Evolutionary conservation across 2,329 filamentous ascomycete genomes (phyloP).

Genomic region (Fonsecaea pedrosoi): DNA sequence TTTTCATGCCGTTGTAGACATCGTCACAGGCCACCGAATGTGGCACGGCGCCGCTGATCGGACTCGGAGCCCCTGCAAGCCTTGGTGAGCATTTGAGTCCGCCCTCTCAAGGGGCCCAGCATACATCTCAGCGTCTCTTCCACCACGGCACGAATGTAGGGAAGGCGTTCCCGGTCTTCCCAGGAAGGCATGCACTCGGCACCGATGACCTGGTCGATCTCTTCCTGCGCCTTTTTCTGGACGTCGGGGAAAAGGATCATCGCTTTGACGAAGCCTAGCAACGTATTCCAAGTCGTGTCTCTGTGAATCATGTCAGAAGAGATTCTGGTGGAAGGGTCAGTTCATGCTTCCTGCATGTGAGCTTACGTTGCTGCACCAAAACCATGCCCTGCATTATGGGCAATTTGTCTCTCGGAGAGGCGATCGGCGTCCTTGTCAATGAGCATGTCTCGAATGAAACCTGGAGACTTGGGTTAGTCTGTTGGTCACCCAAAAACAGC

Average conservation of each 20-base stretch:
- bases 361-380: slow-evolving; percentile 1
- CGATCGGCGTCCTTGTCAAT: not conserved
- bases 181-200: not conserved
- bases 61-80: not conserved
- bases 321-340: not conserved
- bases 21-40: not conserved
- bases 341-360: not conserved
- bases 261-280: slow-evolving; percentile 9
- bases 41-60: slow-evolving; percentile 1
- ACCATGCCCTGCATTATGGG: slow-evolving; percentile 1
- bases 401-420: not conserved
- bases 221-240: not conserved
- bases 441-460: slow-evolving; percentile 3
- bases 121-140: slow-evolving; percentile 5
- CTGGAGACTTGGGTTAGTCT: not conserved
- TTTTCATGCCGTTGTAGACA: not conserved
- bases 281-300: slow-evolving; percentile 1
- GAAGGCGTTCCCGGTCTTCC: not conserved
- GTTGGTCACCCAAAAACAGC: too few species aligned
- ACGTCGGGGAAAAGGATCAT: slow-evolving; percentile 7
- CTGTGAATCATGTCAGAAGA: not conserved
- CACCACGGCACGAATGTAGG: not conserved
- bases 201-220: not conserved
- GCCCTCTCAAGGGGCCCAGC: not conserved
- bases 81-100: not conserved